phyloP scores from a whole-genome alignment of 2,329 filamentous ascomycete genomes.

The Ceratocystis smalleyi region DNA sequence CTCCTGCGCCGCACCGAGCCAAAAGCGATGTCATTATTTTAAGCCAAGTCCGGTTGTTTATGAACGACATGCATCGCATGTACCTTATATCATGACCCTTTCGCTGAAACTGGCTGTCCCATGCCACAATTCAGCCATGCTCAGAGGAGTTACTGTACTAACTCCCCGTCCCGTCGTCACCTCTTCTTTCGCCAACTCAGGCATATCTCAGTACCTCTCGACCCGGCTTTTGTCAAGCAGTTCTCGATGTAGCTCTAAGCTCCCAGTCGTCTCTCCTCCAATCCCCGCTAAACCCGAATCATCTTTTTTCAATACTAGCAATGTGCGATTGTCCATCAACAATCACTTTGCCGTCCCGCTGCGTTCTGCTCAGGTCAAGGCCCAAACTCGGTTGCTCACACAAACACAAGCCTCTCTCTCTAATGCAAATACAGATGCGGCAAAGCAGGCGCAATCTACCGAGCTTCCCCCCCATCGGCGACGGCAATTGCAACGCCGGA shows the following conservation, averaged over 20 bases:
- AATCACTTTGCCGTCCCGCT: slow-evolving; percentile 12
- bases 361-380: slow-evolving; percentile 2
- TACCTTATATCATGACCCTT: slow-evolving; percentile 14
- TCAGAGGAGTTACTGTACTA: slow-evolving; percentile 4
- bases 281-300: not conserved
- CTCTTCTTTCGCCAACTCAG: not conserved
- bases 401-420: not conserved
- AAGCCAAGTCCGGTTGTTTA: not conserved
- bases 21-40: not conserved
- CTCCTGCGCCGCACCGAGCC: not conserved
- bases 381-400: slow-evolving; percentile 8
- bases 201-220: not conserved
- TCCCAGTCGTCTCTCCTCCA: not conserved
- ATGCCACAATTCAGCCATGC: slow-evolving; percentile 6
- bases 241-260: slow-evolving; percentile 1
- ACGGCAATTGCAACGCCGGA: slow-evolving; percentile 16
- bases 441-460: not conserved
- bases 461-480: slow-evolving; percentile 16
- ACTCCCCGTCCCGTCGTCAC: not conserved
- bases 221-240: not conserved
- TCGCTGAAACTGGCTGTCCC: slow-evolving; percentile 14
- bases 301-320: slow-evolving; percentile 14
- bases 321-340: slow-evolving; percentile 8
- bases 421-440: not conserved
- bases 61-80: slow-evolving; percentile 13